phyloP scores from a whole-genome alignment of 352 stramenopile species.

The Pythium sp. region DNA sequence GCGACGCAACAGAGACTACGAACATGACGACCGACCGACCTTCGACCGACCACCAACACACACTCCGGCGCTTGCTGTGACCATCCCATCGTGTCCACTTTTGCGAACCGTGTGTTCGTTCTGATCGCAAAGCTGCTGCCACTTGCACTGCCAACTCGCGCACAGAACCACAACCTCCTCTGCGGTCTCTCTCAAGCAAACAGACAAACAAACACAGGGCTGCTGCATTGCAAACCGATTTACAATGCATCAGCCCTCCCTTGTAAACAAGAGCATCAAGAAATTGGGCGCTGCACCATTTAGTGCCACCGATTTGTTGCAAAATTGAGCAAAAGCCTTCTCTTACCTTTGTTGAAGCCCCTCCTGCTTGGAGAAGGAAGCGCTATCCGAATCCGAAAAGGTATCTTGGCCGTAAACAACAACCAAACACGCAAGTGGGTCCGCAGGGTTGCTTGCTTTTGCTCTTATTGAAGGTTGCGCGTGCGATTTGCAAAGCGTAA shows the following conservation, averaged over 20 bases:
- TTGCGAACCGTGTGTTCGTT: neutral
- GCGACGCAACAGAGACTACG: neutral
- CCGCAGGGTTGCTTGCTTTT: neutral
- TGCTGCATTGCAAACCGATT: neutral
- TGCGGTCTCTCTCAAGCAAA: no score
- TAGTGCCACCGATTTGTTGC: neutral
- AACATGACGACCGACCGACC: neutral
- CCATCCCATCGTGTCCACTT: neutral
- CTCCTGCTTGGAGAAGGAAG: neutral
- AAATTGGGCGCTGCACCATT: neutral
- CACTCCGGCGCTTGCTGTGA: neutral
- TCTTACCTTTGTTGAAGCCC: neutral
- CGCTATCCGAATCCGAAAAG: neutral
- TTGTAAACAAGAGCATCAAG: neutral
- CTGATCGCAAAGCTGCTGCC: neutral
- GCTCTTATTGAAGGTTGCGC: neutral
- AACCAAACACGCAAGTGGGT: neutral
- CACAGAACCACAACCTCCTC: neutral
- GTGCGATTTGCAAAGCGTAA: neutral
- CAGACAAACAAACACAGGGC: neutral
- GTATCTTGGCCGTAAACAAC: neutral
- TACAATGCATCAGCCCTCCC: neutral
- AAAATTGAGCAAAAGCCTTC: no score
- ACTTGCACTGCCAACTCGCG: neutral
- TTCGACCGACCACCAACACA: neutral